phyloP scores from a whole-genome alignment of 805 yeast genomes.

The Torulaspora franciscae region DNA sequence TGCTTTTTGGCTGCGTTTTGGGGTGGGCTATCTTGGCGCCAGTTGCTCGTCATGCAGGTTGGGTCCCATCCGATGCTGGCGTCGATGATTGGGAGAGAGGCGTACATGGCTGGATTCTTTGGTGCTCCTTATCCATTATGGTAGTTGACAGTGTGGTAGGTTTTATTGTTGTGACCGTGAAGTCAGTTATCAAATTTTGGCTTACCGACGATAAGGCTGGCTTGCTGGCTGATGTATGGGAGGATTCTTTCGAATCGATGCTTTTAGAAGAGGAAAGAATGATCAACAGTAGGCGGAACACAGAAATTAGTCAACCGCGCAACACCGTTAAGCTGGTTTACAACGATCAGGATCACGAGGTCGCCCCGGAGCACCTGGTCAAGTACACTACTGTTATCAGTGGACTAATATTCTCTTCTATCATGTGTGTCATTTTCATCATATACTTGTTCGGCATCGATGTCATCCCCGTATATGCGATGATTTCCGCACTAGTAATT shows the following conservation, averaged over 20 bases:
- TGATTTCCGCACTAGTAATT: conserved; percentile 60
- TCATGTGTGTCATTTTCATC: conserved; percentile 63
- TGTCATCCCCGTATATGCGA: conserved; percentile 65
- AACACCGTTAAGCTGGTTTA: conserved; percentile 32
- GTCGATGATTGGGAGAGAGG: conserved; percentile 80
- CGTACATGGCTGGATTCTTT: conserved; percentile 94
- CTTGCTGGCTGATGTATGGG: conserved; percentile 23
- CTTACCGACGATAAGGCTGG: conserved; percentile 24
- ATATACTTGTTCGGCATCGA: conserved; percentile 59
- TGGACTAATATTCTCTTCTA: conserved; percentile 63
- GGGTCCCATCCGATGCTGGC: conserved; percentile 88
- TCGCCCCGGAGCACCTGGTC: conserved; percentile 46
- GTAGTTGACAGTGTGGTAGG: conserved; percentile 85
- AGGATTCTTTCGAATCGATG: conserved; percentile 34
- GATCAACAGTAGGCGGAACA: conserved; percentile 22
- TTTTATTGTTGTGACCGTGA: conserved; percentile 55
- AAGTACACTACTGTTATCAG: conserved; percentile 43
- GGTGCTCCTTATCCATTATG: conserved; percentile 93
- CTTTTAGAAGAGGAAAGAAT: conserved; percentile 32
- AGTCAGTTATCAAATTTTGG: conserved; percentile 36
- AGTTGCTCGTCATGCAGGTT: conserved; percentile 56
- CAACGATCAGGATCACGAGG: conserved; percentile 36
- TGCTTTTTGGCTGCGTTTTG: conserved; percentile 81
- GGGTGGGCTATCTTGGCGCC: conserved; percentile 97
- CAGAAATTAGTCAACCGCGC: conserved; percentile 15